Percentiles rank a stretch among this genome's conserved stretches.
Conservation (phyloP, 176 grass and related monocot species). For the Dactylis glomerata region DNA sequence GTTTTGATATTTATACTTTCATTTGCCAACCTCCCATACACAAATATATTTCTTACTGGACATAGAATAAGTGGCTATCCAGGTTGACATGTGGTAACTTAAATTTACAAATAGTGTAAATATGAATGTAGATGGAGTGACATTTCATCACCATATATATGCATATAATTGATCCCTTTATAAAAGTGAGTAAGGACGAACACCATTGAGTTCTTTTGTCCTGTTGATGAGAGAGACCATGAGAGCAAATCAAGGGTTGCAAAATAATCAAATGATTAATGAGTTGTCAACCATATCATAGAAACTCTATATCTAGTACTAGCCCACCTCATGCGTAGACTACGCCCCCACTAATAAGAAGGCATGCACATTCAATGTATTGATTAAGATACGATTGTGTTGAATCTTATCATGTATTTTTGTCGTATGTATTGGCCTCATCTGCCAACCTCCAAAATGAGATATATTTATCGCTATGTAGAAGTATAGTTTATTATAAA, state of each 20-base stretch:
- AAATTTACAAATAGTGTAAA: no score
- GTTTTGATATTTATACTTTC: no score
- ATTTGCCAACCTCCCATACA: no score
- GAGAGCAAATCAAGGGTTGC: neutral
- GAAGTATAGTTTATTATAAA: neutral
- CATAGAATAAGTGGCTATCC: no score
- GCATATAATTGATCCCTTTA: neutral
- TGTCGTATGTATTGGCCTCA: neutral
- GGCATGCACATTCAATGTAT: neutral
- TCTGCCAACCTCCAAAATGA: neutral
- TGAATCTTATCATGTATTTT: neutral
- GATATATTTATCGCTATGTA: neutral
- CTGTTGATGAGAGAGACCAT: neutral
- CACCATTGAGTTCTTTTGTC: neutral
- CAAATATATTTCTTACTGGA: no score
- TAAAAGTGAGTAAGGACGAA: neutral
- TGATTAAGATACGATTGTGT: neutral
- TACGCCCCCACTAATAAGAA: neutral
- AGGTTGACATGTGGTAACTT: no score
- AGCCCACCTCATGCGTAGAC: neutral
- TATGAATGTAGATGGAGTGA: neutral
- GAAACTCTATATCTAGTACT: neutral
- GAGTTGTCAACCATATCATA: neutral
- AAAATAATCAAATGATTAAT: neutral
- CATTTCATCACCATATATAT: neutral